Percentiles rank a stretch among this genome's conserved stretches.
phyloP scores from a whole-genome alignment of 305 asterid species.

The Rubia peregrina region DNA sequence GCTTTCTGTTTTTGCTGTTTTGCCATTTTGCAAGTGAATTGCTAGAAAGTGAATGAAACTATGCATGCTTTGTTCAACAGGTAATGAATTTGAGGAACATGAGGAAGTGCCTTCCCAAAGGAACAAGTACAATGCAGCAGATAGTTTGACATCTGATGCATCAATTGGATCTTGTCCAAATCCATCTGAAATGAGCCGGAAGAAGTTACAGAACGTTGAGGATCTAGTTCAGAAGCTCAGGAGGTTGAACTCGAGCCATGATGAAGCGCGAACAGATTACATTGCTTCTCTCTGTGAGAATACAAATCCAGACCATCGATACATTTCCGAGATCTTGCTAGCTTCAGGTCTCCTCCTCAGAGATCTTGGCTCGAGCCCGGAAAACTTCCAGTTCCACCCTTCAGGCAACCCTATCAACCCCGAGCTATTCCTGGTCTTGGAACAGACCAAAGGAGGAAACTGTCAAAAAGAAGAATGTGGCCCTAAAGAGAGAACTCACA shows the following conservation, averaged over 20 bases:
- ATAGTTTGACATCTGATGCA: constrained; percentile 21
- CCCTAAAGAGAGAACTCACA: constrained; percentile 33
- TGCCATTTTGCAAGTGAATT: not conserved
- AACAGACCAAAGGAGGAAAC: constrained; percentile 65
- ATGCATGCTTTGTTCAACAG: constrained; percentile 30
- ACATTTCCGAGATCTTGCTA: constrained; percentile 74
- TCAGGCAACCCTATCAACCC: constrained; percentile 89
- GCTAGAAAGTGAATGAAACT: not conserved
- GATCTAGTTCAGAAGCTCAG: constrained; percentile 70
- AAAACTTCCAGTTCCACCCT: constrained; percentile 65
- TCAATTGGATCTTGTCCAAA: constrained; percentile 23
- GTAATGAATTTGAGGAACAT: constrained; percentile 26
- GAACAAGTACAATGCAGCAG: constrained; percentile 23
- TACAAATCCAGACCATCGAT: constrained; percentile 68
- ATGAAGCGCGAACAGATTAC: constrained; percentile 80
- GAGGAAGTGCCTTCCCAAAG: constrained; percentile 19
- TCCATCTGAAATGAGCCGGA: constrained; percentile 41
- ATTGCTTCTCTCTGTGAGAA: constrained; percentile 84
- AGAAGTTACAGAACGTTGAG: constrained; percentile 67
- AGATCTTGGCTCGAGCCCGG: constrained; percentile 58
- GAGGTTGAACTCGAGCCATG: constrained; percentile 83
- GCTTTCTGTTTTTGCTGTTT: not conserved
- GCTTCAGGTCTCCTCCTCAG: constrained; percentile 94
- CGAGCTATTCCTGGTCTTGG: constrained; percentile 77
- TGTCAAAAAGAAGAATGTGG: constrained; percentile 29